Conservation (phyloP, 2,329 filamentous ascomycete genomes). For the Escovopsis sp. region DNA sequence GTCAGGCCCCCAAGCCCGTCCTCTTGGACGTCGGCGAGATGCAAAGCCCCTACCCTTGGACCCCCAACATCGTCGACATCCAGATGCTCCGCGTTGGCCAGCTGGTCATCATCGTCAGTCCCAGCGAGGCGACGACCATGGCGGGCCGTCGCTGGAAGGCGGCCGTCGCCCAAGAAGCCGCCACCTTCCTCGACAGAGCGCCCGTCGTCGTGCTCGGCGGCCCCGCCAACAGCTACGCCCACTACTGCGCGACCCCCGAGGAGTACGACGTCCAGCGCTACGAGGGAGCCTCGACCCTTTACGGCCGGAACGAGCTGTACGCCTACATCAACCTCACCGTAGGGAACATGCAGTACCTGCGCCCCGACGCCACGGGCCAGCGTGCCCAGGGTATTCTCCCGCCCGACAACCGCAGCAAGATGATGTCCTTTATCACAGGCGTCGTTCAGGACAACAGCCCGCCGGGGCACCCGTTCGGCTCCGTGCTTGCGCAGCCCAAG, state of each 20-base stretch:
- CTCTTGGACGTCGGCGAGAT: conserved; percentile 79
- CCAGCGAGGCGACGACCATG: conserved; percentile 89
- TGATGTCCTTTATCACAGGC: conserved; percentile 63
- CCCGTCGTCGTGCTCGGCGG: conserved; percentile 75
- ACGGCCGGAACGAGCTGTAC: conserved; percentile 65
- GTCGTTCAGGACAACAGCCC: conserved; percentile 62
- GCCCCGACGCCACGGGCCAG: conserved; percentile 21
- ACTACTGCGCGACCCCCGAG: conserved; percentile 66
- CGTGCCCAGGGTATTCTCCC: conserved; percentile 45
- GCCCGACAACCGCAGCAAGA: conserved; percentile 63
- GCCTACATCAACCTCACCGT: conserved; percentile 81
- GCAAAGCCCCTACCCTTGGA: conserved; percentile 68
- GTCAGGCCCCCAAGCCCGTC: conserved; percentile 72
- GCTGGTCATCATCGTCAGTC: conserved; percentile 67
- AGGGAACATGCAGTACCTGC: conserved; percentile 34
- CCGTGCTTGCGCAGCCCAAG: conserved; percentile 40
- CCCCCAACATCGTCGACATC: conserved; percentile 81
- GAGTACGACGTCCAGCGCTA: conserved; percentile 79
- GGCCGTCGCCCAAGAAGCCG: conserved; percentile 42
- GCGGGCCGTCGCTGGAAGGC: conserved; percentile 73
- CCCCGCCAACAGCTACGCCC: conserved; percentile 80
- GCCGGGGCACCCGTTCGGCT: conserved; percentile 54
- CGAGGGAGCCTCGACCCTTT: conserved; percentile 87
- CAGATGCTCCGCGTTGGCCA: conserved; percentile 76
- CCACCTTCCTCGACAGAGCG: conserved; percentile 30